Base-by-base conservation (phyloP, 306 rosid species). In the Morella rubra region DNA sequence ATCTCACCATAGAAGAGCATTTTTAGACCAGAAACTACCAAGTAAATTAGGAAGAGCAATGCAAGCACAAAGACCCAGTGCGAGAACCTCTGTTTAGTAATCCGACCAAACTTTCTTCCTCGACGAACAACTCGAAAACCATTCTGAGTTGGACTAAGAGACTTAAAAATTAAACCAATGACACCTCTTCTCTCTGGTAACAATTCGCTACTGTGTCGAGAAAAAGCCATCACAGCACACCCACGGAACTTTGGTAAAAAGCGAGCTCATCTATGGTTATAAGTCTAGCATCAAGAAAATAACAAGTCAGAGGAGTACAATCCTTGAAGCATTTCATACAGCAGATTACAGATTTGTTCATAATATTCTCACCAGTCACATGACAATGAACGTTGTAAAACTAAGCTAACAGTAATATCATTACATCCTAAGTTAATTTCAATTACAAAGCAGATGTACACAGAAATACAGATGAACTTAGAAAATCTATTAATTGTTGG, bases 61-160 rank as follows among this genome's bases (percentile, higher is more conserved):
- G 82, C 72, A 20, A 91, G 77, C 76, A 83, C 27, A 19, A 94
- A 81, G 37, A 77, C 44, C 88, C 87, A 87, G 52, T 83, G 77
- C 19, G 80, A 78, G 71, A 91, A 81, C 78, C 84, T 87, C 41
- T 66, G 89, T 18, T 83, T 86, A 10, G 86, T 74, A 73, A 89
- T 61, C 79, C 98, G 90, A 44, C 90, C 87, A 77, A 91, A 58
- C 85, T 87, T 86, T 78, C 87, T 89, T 80, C 93, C 85, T 68
- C 91, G 90, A 12, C 96, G 98, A 53, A 74, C 79, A 79, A 75
- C 73, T 76, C 87, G 86, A 73, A 81, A 74, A 49, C 86, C 93
- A 71, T 81, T 80, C 71, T 82, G 85, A 69, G 44, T 77, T 74
- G 66, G 78, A 49, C 65, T 52, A 67, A 53, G 13, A 72, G 73